Base-by-base conservation (phyloP, 2,329 filamentous ascomycete species). In the Colletotrichum tofieldiae region DNA sequence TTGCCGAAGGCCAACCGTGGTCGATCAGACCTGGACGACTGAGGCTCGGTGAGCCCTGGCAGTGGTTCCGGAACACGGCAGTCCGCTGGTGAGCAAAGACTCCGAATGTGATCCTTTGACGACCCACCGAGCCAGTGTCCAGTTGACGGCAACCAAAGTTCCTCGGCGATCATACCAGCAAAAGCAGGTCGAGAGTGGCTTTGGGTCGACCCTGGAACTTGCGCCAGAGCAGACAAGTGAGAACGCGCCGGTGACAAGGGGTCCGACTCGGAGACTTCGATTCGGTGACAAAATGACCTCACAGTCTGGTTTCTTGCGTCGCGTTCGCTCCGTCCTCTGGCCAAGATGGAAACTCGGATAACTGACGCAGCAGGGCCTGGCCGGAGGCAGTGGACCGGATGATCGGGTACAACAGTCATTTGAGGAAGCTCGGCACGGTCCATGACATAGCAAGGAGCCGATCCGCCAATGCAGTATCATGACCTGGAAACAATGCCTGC, bases 401-500 rank as follows among this genome's bases (percentile, higher is more conserved):
- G 51, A 32, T 41, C 59, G 65, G 58, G 58, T 41, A 20, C 59
- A 67, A 7, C 37, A 55, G 45, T 59, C 54, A 23, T 18, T 59
- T 72, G 54, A 45, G 65, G 65, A 69, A 65, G 59, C 59, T 65
- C 65, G 45, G 69, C 59, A 64, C 69, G 65, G 39, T 29, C 20
- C n/a, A 45, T 55, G 41, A 55, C 58, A 47, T 69, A 56, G 60
- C 32, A 59, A 49, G 29, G 54, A 47, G 58, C 37, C 43, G 29
- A 43, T 35, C 14, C 4, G n/a, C 32, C 37, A 49, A 26, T 18
- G n/a, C 23, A 20, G 20, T 47, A 32, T 23, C 29, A 6, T 23
- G 56, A 3, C 18, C 14, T 45, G 8, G 29, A 37, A 23, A 65
- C 8, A 47, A 66, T 37, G 26, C 32, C 41, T 35, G 65, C 32